Base-by-base conservation (phyloP, 306 rosid species). In the Astragalus membranaceus region DNA sequence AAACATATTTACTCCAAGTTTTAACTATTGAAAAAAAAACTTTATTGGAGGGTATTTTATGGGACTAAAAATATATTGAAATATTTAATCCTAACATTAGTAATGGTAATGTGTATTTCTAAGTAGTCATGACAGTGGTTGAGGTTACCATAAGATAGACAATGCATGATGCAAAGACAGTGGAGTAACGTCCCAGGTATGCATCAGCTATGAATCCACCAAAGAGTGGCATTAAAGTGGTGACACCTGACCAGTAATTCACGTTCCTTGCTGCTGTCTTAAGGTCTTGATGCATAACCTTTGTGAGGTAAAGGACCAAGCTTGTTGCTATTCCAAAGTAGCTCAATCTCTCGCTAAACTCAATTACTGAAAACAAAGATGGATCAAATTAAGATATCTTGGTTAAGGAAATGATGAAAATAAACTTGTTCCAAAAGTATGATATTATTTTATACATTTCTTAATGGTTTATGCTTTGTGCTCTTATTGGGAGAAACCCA, bases 181-280 rank as follows among this genome's bases (percentile, higher is more conserved):
- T 84, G 59, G 80, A 65, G 83, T 81, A 90, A 71, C 97, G 92
- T 11, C 98, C 98, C 74, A 88, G 42, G 77, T 87, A 94, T 61
- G 98, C 87, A 80, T 94, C 98, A 9, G 98, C 98, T 15, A 94
- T 62, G 82, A 94, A 90, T 14, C 98, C 98, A 14, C 98, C 98
- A 23, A 88, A 23, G 2, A 94, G 77, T 7, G 98, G 95, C 89
- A 88, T 75, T 75, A 94, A 59, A 17, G 98, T 94, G 50, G 98
- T 94, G 51, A 88, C 96, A 44, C 97, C 97, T 9, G 92, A 10
- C 98, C 98, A 94, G 20, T 87, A 80, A 67, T 94, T 94, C 46
- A 94, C 98, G 75, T 82, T 90, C 56, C 76, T 90, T 3, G 92
- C 97, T 43, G 98, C 97, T 11, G 87, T 82, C 53, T 90, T 87